Conservation (phyloP, 768 basidiomycete species). For the Inosperma sp. region DNA sequence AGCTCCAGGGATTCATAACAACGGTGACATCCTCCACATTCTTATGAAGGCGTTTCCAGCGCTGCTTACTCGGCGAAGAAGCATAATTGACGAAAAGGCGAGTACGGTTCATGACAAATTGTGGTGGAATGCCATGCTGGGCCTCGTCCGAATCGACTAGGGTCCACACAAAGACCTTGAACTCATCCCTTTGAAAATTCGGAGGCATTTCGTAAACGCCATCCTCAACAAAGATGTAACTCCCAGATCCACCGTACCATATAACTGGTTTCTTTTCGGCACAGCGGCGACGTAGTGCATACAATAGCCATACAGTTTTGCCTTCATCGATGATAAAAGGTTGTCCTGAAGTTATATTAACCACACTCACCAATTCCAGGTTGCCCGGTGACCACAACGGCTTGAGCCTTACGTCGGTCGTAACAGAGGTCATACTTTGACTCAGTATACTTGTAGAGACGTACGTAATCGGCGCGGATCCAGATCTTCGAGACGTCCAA, state of each 20-base stretch:
- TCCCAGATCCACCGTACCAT: slow-evolving; percentile 7
- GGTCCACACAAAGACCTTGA: slow-evolving; percentile 10
- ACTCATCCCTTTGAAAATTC: slow-evolving; percentile 3
- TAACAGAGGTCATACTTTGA: slow-evolving; percentile 4
- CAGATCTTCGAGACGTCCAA: neutral
- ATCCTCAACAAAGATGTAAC: slow-evolving; percentile 19
- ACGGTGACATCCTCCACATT: slow-evolving; percentile 1
- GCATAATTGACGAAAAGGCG: slow-evolving; percentile 16
- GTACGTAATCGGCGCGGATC: slow-evolving; percentile 15
- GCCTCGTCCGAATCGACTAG: slow-evolving; percentile 15
- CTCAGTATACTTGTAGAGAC: slow-evolving; percentile 7
- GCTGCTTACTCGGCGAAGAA: slow-evolving; percentile 9
- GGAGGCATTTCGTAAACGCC: slow-evolving; percentile 16
- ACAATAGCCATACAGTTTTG: slow-evolving; percentile 16
- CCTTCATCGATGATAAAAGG: slow-evolving; percentile 11
- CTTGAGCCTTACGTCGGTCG: slow-evolving; percentile 8
- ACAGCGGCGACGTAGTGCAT: slow-evolving; percentile 15
- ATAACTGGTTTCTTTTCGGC: slow-evolving; percentile 19
- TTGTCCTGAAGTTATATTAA: slow-evolving; percentile 6
- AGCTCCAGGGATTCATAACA: slow-evolving; percentile 10
- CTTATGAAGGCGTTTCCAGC: slow-evolving; percentile 14
- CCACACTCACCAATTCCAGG: slow-evolving; percentile 16
- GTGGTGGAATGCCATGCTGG: slow-evolving; percentile 11
- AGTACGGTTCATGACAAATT: slow-evolving; percentile 13
- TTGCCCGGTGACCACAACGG: slow-evolving; percentile 11